These are phyloP conservation scores for Zygosaccharomyces siamensis DNA, from an alignment of 805 yeast genomes.

Conservation along the genomic window DNA sequence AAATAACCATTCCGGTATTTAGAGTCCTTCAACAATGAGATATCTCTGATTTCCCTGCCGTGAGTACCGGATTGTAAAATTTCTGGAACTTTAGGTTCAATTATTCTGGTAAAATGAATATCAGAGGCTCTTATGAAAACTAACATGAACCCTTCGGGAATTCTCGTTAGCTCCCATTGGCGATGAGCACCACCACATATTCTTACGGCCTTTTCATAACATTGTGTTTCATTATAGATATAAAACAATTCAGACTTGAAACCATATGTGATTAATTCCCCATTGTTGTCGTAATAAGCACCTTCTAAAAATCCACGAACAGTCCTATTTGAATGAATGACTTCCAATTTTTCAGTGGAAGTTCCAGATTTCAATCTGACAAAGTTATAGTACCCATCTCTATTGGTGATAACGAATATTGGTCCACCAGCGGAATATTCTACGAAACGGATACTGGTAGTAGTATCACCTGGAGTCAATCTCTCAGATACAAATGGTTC, in stretches of 20 bases:
- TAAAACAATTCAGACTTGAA: slow-evolving; percentile 76
- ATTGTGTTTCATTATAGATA: slow-evolving; percentile 75
- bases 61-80: slow-evolving; percentile 64
- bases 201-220: slow-evolving; percentile 62
- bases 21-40: slow-evolving; percentile 46
- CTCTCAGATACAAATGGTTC: slow-evolving; percentile 38
- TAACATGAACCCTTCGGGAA: slow-evolving; percentile 39
- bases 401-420: slow-evolving; percentile 46
- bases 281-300: slow-evolving; percentile 40
- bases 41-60: slow-evolving; percentile 84
- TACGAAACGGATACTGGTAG: slow-evolving; percentile 48
- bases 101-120: slow-evolving; percentile 38
- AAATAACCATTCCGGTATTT: slow-evolving; percentile 35
- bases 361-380: slow-evolving; percentile 28
- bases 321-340: slow-evolving; percentile 55
- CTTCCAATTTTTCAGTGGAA: neutral
- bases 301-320: slow-evolving; percentile 83
- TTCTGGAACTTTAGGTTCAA: slow-evolving; percentile 26
- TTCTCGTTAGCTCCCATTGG: slow-evolving; percentile 55
- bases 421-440: slow-evolving; percentile 24
- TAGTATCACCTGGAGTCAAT: slow-evolving; percentile 61
- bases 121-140: slow-evolving; percentile 55
- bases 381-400: slow-evolving; percentile 62
- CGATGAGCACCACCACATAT: slow-evolving; percentile 91
- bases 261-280: slow-evolving; percentile 64